Conservation (phyloP, 2,329 filamentous ascomycete species). For the Aspergillus viridinutans region DNA sequence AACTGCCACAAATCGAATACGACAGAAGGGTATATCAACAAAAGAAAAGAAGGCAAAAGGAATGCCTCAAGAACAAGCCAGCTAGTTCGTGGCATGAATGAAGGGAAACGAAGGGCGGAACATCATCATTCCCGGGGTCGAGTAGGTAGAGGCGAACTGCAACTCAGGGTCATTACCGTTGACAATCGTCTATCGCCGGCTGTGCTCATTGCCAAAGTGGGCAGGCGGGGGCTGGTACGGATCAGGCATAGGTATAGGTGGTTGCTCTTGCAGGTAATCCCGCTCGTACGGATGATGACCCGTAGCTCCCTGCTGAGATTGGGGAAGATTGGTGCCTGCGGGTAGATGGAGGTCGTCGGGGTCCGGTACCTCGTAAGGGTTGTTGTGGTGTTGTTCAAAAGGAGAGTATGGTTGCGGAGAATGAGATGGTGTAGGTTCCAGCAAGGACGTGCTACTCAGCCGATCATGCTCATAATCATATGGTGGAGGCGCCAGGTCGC, state of each 20-base stretch:
- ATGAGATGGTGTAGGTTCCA: constrained; percentile 9
- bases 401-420: constrained; percentile 14
- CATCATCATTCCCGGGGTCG: background rate
- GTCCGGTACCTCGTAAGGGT: constrained; percentile 15
- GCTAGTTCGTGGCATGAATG: background rate
- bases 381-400: constrained; percentile 13
- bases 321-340: constrained; percentile 8
- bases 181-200: background rate
- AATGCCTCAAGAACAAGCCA: background rate
- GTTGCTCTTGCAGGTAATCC: constrained; percentile 25
- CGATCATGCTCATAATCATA: constrained; percentile 16
- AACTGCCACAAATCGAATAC: background rate
- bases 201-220: constrained; percentile 18
- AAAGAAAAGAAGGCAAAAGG: background rate
- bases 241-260: constrained; percentile 30
- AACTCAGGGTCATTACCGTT: background rate
- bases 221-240: constrained; percentile 25
- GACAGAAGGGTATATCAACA: background rate
- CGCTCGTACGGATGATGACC: constrained; percentile 15
- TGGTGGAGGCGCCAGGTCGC: constrained; percentile 11
- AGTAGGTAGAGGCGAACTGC: background rate
- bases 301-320: constrained; percentile 5
- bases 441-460: constrained; percentile 10
- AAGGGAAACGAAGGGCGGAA: background rate
- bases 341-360: constrained; percentile 14